phyloP scores from a whole-genome alignment of 495 filamentous ascomycete species.

The Elasticomyces elasticus region DNA sequence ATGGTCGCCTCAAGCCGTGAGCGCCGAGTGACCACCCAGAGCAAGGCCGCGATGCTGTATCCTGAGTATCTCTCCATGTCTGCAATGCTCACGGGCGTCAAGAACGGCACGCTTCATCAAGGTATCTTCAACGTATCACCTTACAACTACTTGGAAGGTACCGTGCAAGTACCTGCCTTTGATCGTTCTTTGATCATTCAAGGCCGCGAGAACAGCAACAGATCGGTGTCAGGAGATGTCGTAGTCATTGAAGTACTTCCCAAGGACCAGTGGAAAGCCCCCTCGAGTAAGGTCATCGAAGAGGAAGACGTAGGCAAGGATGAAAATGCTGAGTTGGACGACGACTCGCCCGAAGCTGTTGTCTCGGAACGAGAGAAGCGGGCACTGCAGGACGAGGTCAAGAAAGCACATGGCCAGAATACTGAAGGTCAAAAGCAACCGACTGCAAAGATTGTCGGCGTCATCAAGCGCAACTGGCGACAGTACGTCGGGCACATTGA shows the following conservation, averaged over 20 bases:
- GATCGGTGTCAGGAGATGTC: slow-evolving; percentile 78
- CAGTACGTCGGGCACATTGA: slow-evolving; percentile 97
- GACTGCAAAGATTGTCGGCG: slow-evolving; percentile 83
- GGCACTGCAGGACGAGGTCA: slow-evolving; percentile 83
- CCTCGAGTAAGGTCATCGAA: slow-evolving; percentile 89
- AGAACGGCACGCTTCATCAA: slow-evolving; percentile 78
- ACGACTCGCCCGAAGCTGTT: slow-evolving; percentile 50
- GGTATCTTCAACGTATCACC: slow-evolving; percentile 91
- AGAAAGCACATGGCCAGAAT: slow-evolving; percentile 66
- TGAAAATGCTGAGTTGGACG: slow-evolving; percentile 79
- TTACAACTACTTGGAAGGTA: slow-evolving; percentile 94
- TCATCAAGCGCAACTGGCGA: slow-evolving; percentile 91
- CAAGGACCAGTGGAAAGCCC: slow-evolving; percentile 90
- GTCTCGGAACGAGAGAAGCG: slow-evolving; percentile 76
- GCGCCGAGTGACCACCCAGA: slow-evolving; percentile 50
- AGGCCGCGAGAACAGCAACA: slow-evolving; percentile 94
- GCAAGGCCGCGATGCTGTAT: slow-evolving; percentile 65
- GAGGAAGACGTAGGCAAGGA: slow-evolving; percentile 88
- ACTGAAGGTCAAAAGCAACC: slow-evolving; percentile 75
- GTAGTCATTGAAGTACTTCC: slow-evolving; percentile 89
- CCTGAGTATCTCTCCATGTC: slow-evolving; percentile 69
- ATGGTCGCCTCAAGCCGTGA: slow-evolving; percentile 80
- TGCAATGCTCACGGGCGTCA: slow-evolving; percentile 89
- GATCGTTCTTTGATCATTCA: slow-evolving; percentile 78
- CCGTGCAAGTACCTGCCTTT: slow-evolving; percentile 79